A percentile compares a stretch with the other conserved stretches of the same genome.
These are phyloP conservation scores for Aureobasidium mangrovei DNA, from an alignment of 2,329 filamentous ascomycete species.

Conservation along the genomic window DNA sequence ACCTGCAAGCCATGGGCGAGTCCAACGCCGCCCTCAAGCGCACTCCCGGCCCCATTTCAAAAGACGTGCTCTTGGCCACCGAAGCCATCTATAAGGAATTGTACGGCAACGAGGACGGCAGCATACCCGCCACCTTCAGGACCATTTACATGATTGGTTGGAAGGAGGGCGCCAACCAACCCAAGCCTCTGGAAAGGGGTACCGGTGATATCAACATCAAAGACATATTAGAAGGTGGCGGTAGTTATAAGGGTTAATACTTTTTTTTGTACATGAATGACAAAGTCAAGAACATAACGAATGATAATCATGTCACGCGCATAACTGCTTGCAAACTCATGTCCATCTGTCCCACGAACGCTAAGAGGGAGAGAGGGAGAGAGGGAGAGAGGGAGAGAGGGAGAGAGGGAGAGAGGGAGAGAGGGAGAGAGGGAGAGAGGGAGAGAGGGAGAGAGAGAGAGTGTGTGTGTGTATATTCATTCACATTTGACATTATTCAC, in stretches of 20 bases:
- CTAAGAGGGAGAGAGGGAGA: too few species aligned
- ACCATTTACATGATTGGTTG: conserved; percentile 99
- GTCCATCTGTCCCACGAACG: too few species aligned
- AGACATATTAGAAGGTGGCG: conserved; percentile 56
- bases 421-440: too few species aligned
- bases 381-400: too few species aligned
- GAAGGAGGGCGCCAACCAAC: conserved; percentile 75
- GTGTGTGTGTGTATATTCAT: neutral
- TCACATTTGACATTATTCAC: conserved; percentile 9
- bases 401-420: too few species aligned
- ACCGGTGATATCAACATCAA: conserved; percentile 83
- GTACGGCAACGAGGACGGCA: conserved; percentile 71
- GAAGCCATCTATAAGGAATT: conserved; percentile 83
- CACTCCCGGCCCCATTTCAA: conserved; percentile 69
- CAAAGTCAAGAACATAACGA: too few species aligned
- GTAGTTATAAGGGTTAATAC: conserved; percentile 1
- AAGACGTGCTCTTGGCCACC: conserved; percentile 77
- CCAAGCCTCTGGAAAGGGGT: conserved; percentile 70
- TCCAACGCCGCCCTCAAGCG: conserved; percentile 80
- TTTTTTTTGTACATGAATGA: neutral
- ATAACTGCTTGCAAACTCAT: too few species aligned
- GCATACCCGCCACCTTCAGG: conserved; percentile 76
- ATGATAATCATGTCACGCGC: too few species aligned
- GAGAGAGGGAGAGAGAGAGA: too few species aligned
- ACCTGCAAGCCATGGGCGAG: conserved; percentile 95